Conservation (phyloP, 2,329 filamentous ascomycete species). For the Coniochaeta sp. region DNA sequence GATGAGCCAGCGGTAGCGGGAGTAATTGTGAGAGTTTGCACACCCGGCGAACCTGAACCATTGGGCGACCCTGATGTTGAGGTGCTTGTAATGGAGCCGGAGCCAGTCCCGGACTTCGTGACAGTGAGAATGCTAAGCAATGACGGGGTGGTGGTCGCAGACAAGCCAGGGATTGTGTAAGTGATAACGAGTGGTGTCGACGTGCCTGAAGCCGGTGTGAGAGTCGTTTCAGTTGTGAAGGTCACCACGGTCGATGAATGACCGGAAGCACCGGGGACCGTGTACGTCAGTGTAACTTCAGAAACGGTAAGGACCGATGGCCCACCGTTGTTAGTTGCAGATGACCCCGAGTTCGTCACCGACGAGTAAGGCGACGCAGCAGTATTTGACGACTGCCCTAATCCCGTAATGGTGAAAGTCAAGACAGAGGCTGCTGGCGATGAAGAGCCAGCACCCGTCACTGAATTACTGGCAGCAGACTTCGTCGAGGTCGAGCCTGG, state of each 20-base stretch:
- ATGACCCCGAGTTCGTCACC: neutral
- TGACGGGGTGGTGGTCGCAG: neutral
- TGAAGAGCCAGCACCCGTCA: neutral
- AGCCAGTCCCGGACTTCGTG: neutral
- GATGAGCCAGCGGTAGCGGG: neutral
- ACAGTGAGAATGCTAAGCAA: neutral
- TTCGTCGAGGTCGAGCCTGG: neutral
- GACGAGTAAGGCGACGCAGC: neutral
- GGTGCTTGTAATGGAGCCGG: neutral
- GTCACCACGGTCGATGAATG: constrained; percentile 4
- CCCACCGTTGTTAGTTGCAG: neutral
- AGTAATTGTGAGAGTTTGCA: neutral
- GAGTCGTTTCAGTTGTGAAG: constrained; percentile 3
- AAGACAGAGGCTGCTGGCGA: neutral
- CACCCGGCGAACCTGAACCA: neutral
- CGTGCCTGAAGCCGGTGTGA: neutral
- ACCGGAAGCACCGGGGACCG: constrained; percentile 3
- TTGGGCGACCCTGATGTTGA: neutral
- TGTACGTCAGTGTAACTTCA: constrained; percentile 6
- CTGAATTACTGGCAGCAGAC: neutral
- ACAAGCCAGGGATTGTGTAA: neutral
- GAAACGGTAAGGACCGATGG: neutral
- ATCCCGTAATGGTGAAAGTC: neutral
- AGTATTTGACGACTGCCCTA: neutral
- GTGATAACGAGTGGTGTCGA: constrained; percentile 5